Percentiles rank a stretch among this genome's conserved stretches.
Conservation (phyloP, 2,329 filamentous ascomycete species). For the Trichoderma guizhouense region DNA sequence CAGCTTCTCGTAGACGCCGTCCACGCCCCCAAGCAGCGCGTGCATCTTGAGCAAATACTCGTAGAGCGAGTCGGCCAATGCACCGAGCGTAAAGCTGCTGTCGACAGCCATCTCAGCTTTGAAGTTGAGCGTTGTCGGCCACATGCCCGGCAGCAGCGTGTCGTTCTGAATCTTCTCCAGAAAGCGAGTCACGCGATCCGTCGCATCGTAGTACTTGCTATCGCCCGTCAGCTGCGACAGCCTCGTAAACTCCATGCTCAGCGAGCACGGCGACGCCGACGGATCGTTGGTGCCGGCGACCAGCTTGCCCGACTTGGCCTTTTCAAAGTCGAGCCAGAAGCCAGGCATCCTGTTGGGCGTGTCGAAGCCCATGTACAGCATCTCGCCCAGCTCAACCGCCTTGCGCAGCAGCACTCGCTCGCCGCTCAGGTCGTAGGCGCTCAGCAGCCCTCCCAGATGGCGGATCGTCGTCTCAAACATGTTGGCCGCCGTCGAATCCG, state of each 20-base stretch:
- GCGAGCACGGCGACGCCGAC: conserved; percentile 55
- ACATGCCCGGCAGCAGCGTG: conserved; percentile 73
- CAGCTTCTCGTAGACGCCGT: conserved; percentile 60
- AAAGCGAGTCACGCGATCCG: conserved; percentile 68
- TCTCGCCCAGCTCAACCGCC: conserved; percentile 50
- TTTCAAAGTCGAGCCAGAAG: conserved; percentile 45
- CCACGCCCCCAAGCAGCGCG: conserved; percentile 62
- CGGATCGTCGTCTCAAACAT: conserved; percentile 56
- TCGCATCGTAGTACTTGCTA: conserved; percentile 72
- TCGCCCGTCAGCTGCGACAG: conserved; percentile 71
- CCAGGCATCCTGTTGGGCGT: conserved; percentile 51
- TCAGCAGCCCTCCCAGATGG: conserved; percentile 50
- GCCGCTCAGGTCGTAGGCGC: conserved; percentile 49
- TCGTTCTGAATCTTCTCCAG: conserved; percentile 65
- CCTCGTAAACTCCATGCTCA: conserved; percentile 72
- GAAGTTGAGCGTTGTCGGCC: conserved; percentile 64
- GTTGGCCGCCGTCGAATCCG: conserved; percentile 42
- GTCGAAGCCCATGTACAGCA: conserved; percentile 54
- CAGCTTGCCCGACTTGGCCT: conserved; percentile 43
- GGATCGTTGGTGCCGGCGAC: conserved; percentile 48
- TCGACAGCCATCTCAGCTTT: conserved; percentile 50
- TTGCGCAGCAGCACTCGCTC: conserved; percentile 46
- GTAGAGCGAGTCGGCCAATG: conserved; percentile 55
- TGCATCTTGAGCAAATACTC: conserved; percentile 63
- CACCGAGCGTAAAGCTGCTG: conserved; percentile 50